Conservation (phyloP, 2,329 filamentous ascomycete genomes). For the Aspergillus versicolor region DNA sequence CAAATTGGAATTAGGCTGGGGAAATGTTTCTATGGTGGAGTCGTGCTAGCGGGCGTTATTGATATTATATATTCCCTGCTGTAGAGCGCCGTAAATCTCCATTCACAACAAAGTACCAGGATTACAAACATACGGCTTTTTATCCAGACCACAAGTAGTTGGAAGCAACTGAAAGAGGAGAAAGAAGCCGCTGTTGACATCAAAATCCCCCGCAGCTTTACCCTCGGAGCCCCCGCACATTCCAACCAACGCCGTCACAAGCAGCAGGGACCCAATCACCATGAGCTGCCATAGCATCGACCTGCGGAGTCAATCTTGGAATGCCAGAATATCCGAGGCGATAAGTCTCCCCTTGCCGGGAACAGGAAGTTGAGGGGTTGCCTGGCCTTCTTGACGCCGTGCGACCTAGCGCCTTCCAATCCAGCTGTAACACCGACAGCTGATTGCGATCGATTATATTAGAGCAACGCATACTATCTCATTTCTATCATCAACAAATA, state of each 20-base stretch:
- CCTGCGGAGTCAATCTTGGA: neutral
- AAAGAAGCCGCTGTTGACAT: neutral
- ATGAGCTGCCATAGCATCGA: neutral
- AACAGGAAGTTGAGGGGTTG: neutral
- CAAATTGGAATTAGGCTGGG: too few species aligned
- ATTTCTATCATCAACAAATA: neutral
- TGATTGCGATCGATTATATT: neutral
- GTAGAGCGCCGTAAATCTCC: too few species aligned
- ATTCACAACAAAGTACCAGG: too few species aligned
- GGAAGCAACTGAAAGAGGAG: too few species aligned
- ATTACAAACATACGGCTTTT: too few species aligned
- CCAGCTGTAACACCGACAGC: too few species aligned
- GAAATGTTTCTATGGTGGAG: too few species aligned
- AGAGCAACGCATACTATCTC: neutral
- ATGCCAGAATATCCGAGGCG: neutral
- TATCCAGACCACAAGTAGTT: too few species aligned
- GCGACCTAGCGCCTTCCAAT: neutral
- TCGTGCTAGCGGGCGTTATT: too few species aligned
- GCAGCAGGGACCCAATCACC: neutral
- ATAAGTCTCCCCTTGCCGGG: neutral
- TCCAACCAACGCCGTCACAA: neutral
- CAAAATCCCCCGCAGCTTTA: neutral
- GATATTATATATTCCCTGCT: too few species aligned
- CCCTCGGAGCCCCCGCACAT: neutral
- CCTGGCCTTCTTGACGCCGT: neutral